A percentile compares a stretch with the other conserved stretches of the same genome.
These are phyloP conservation scores for Penicillium nucicola DNA, from an alignment of 495 filamentous ascomycete species.

Conservation along the genomic window DNA sequence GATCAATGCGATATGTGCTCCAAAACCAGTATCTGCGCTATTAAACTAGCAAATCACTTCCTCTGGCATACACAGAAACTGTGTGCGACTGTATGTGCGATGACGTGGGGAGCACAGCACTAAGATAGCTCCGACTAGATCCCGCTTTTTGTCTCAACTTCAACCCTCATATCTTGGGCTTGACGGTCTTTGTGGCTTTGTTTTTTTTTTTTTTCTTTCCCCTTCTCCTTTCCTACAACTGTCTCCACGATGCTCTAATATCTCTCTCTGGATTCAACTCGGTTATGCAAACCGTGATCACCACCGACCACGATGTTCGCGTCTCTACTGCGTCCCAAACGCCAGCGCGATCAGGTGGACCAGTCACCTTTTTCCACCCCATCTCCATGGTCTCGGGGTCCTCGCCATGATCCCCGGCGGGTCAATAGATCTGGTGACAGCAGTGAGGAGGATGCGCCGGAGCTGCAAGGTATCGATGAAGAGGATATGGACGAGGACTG, in stretches of 20 bases:
- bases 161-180: not conserved
- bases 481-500: conserved; percentile 36
- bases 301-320: conserved; percentile 36
- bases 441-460: conserved; percentile 21
- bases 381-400: conserved; percentile 27
- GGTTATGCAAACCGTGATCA: conserved; percentile 10
- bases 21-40: too few species aligned
- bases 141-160: not conserved
- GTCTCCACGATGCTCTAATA: conserved; percentile 1
- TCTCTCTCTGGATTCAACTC: not conserved
- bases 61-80: too few species aligned
- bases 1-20: too few species aligned
- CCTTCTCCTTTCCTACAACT: not conserved
- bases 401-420: conserved; percentile 10
- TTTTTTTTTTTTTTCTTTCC: not conserved
- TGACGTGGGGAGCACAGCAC: not conserved
- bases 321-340: conserved; percentile 47
- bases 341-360: conserved; percentile 32
- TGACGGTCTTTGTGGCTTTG: too few species aligned
- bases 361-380: conserved; percentile 50
- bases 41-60: too few species aligned
- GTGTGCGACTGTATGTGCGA: not conserved
- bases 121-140: not conserved
- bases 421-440: conserved; percentile 4
- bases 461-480: conserved; percentile 37